phyloP scores from a whole-genome alignment of 306 rosid genomes.

The Bauhinia variegata region DNA sequence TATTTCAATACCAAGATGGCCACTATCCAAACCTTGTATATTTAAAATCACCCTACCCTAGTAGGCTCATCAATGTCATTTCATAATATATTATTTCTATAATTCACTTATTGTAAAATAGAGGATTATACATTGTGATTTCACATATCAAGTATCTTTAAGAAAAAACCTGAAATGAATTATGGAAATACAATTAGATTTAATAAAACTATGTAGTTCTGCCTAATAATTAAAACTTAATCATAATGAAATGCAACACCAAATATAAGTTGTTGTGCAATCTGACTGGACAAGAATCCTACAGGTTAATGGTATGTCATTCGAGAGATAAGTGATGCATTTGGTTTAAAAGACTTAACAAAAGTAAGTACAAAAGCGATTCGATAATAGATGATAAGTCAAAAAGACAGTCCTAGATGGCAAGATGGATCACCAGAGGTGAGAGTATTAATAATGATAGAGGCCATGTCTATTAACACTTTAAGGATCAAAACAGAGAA shows the following conservation, averaged over 20 bases:
- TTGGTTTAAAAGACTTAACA: neutral
- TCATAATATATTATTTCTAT: neutral
- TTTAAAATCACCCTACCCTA: neutral
- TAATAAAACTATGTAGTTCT: no score
- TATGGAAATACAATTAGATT: neutral
- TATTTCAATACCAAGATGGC: neutral
- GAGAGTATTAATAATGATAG: slow-evolving; percentile 27
- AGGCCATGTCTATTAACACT: slow-evolving; percentile 7
- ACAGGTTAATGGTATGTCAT: no score
- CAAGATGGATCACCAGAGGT: neutral
- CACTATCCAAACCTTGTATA: neutral
- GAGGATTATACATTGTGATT: neutral
- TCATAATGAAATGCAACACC: neutral
- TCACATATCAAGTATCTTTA: neutral
- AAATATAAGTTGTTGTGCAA: neutral
- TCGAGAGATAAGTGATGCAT: neutral
- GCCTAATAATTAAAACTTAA: neutral
- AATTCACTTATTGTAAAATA: neutral
- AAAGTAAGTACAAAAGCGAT: neutral
- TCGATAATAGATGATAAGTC: neutral
- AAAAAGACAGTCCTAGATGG: slow-evolving; percentile 17
- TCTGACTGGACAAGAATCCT: neutral
- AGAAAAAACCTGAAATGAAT: neutral
- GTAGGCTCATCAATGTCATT: neutral
- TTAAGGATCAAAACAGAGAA: slow-evolving; percentile 29